phyloP scores from a whole-genome alignment of 768 basidiomycete species.

The Agaricus sinodeliciosus region DNA sequence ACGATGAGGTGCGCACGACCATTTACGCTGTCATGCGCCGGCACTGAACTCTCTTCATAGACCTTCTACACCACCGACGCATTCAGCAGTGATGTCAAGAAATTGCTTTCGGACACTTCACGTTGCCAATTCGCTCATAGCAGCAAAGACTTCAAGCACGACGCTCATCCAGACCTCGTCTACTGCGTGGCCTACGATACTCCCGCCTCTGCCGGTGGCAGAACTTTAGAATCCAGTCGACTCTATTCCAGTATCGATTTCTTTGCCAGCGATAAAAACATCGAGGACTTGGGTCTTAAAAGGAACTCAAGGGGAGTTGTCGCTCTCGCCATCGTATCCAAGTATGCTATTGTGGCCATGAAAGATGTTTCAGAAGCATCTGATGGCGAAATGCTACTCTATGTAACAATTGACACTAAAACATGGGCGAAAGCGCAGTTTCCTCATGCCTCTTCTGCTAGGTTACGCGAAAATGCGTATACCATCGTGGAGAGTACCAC shows the following conservation, averaged over 20 bases:
- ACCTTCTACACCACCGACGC: slow-evolving; percentile 87
- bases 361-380: slow-evolving; percentile 54
- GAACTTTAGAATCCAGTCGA: slow-evolving; percentile 53
- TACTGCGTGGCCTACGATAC: slow-evolving; percentile 89
- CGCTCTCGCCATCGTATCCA: slow-evolving; percentile 88
- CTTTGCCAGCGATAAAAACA: slow-evolving; percentile 54
- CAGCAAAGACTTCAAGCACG: slow-evolving; percentile 74
- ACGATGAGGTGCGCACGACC: slow-evolving; percentile 56
- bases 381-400: slow-evolving; percentile 74
- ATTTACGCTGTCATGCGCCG: slow-evolving; percentile 4
- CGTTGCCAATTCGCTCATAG: slow-evolving; percentile 89
- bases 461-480: slow-evolving; percentile 86
- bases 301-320: slow-evolving; percentile 85
- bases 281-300: slow-evolving; percentile 83
- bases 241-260: slow-evolving; percentile 86
- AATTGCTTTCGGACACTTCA: slow-evolving; percentile 64
- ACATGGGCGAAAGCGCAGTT: slow-evolving; percentile 88
- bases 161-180: slow-evolving; percentile 67
- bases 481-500: slow-evolving; percentile 93
- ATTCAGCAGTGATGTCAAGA: slow-evolving; percentile 54
- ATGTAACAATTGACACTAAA: slow-evolving; percentile 78
- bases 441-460: slow-evolving; percentile 79
- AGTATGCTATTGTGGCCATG: slow-evolving; percentile 88
- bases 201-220: slow-evolving; percentile 36
- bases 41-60: slow-evolving; percentile 28